phyloP scores from a whole-genome alignment of 495 filamentous ascomycete species.

The Hyaloscypha variabilis region DNA sequence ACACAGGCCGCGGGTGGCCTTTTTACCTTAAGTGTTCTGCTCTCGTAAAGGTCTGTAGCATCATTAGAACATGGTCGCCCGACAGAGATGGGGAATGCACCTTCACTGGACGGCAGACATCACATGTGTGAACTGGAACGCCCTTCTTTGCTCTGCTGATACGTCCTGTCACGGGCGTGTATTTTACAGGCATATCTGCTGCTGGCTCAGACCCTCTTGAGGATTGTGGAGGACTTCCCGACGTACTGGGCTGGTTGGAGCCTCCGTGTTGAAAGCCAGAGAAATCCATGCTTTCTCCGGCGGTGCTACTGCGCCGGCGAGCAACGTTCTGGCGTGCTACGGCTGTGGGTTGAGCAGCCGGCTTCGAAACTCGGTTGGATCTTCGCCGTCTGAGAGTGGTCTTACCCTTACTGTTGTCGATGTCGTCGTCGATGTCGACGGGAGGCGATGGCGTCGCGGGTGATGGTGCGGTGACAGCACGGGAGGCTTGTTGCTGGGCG shows the following conservation, averaged over 20 bases:
- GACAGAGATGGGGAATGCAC: slow-evolving; percentile 11
- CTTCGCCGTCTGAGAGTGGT: slow-evolving; percentile 26
- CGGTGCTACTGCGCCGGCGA: slow-evolving; percentile 22
- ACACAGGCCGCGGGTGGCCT: background rate
- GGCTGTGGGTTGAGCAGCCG: background rate
- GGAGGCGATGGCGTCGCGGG: slow-evolving; percentile 22
- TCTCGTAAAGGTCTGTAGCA: slow-evolving; percentile 68
- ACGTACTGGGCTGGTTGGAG: slow-evolving; percentile 19
- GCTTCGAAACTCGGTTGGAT: slow-evolving; percentile 27
- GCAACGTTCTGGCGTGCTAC: slow-evolving; percentile 7
- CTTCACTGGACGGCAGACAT: slow-evolving; percentile 37
- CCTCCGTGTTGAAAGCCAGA: slow-evolving; percentile 19
- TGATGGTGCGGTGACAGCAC: slow-evolving; percentile 14
- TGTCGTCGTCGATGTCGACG: slow-evolving; percentile 11
- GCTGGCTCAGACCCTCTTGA: slow-evolving; percentile 29
- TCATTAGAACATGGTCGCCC: slow-evolving; percentile 32
- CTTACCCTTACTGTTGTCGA: slow-evolving; percentile 11
- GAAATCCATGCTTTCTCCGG: slow-evolving; percentile 25
- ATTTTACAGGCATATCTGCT: slow-evolving; percentile 48
- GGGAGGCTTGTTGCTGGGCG: slow-evolving; percentile 25
- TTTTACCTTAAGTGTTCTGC: slow-evolving; percentile 80
- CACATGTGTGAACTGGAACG: slow-evolving; percentile 75
- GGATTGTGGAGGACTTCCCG: slow-evolving; percentile 25
- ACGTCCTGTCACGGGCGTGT: slow-evolving; percentile 73
- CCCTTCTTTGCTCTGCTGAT: slow-evolving; percentile 86